Evolutionary conservation across 2,329 filamentous ascomycete species (phyloP).

Genomic region (Nigrospora osmanthi): DNA sequence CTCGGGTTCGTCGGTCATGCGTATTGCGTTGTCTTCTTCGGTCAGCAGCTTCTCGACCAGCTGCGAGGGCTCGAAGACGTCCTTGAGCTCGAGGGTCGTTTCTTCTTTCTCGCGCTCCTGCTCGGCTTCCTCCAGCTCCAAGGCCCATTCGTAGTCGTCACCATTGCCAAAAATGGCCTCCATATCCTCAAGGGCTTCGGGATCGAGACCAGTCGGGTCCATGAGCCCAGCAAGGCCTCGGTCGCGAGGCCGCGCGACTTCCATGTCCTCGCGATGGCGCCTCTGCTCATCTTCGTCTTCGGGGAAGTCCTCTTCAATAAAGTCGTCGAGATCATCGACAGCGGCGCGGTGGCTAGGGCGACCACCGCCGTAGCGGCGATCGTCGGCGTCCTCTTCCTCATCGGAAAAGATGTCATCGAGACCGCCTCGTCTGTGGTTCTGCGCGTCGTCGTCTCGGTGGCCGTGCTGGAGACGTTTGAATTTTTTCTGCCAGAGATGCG

Average conservation of each 20-base stretch:
- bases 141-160: conserved; percentile 90
- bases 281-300: conserved; percentile 75
- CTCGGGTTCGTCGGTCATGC: conserved; percentile 83
- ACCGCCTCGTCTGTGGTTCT: conserved; percentile 57
- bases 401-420: conserved; percentile 93
- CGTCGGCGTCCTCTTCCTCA: conserved; percentile 70
- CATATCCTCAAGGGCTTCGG: conserved; percentile 92
- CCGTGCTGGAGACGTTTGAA: conserved; percentile 96
- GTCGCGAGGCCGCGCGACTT: conserved; percentile 75
- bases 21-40: conserved; percentile 88
- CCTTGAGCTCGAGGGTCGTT: conserved; percentile 84
- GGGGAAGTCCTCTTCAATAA: conserved; percentile 93
- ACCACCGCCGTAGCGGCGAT: conserved; percentile 34
- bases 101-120: conserved; percentile 73
- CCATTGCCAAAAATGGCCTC: conserved; percentile 92
- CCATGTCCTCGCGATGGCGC: conserved; percentile 73
- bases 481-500: conserved; percentile 54
- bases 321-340: conserved; percentile 82
- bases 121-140: conserved; percentile 81
- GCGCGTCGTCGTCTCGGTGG: conserved; percentile 66
- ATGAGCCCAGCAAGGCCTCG: conserved; percentile 62
- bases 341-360: conserved; percentile 49
- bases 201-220: conserved; percentile 79
- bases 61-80: conserved; percentile 96
- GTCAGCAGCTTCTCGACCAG: conserved; percentile 90